Evolutionary conservation across 2,329 filamentous ascomycete genomes (phyloP), one percentile per base, ranked within the genome.

Genomic region (Aspergillus ustus): DNA sequence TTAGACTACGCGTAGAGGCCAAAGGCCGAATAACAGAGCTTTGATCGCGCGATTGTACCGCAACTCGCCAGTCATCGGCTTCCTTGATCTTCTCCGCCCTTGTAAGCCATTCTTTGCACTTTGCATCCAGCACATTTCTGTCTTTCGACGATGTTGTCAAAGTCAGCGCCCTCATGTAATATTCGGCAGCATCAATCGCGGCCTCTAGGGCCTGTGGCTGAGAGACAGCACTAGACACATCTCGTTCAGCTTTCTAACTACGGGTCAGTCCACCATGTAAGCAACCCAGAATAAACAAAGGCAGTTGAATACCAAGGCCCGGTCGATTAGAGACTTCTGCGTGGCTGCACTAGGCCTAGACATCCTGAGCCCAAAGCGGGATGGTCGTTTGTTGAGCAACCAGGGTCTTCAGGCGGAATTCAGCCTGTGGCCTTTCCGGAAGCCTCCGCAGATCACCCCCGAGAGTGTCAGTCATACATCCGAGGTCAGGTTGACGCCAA

Each of bases 81-180:
- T 66, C 56, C 66, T 97, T 97, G 70, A 97, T 89, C 55, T 80
- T 82, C 76, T 97, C 93, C 2, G 92, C 93, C 62, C 84, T 81
- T 4, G 82, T 84, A 63, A 97, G 84, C 53, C 96, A 80, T 54
- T 88, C 84, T 69, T 87, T 84, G 76, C 89, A 91, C 78, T 90
- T 91, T 52, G 82, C 77, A 66, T 88, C 86, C 53, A 96, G 78
- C n/a, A 85, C 84, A 46, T 81, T 79, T 67, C 87, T 91, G 60
- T 96, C 89, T 4, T 78, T 75, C n/a, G 85, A 78, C 55, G 79
- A 82, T n/a, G 81, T 76, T 6, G 89, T 84, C 62, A 91, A 80
- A 62, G 82, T 83, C 57, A 91, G 81, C 2, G 91, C 91, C 70
- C 87, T 86, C 87, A 97, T 91, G 68, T 95, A 93, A 54, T 90